Conservation (phyloP, 352 stramenopile genomes). For the Phytophthora pisi region DNA sequence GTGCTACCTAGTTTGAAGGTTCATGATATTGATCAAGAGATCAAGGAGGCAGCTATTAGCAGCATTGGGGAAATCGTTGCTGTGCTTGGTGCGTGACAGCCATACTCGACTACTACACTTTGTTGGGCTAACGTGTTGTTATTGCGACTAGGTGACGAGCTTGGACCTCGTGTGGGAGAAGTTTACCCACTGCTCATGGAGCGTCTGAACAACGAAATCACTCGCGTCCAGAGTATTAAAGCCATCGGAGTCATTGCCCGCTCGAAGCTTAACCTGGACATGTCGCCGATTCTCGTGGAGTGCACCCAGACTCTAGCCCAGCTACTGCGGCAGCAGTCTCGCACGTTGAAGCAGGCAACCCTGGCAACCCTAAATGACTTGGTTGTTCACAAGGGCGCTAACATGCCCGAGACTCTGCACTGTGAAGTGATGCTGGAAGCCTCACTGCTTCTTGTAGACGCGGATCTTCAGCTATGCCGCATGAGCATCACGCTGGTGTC, state of each 20-base stretch:
- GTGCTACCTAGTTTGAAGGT: slow-evolving; percentile 95
- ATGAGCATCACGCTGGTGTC: slow-evolving; percentile 91
- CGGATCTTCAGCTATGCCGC: slow-evolving; percentile 97
- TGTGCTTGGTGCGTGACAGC: slow-evolving; percentile 49
- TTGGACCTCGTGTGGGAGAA: slow-evolving; percentile 77
- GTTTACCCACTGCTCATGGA: slow-evolving; percentile 95
- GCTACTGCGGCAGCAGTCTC: slow-evolving; percentile 95
- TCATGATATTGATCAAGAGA: slow-evolving; percentile 98
- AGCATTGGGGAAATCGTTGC: slow-evolving; percentile 92
- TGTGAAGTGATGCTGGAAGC: slow-evolving; percentile 91
- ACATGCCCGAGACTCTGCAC: slow-evolving; percentile 83
- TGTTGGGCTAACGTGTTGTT: slow-evolving; percentile 11
- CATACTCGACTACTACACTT: not conserved
- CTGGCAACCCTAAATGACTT: slow-evolving; percentile 93
- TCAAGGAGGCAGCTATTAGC: slow-evolving; percentile 97
- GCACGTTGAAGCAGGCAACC: slow-evolving; percentile 94
- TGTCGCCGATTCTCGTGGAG: slow-evolving; percentile 92
- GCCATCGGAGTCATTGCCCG: slow-evolving; percentile 91
- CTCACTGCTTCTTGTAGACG: slow-evolving; percentile 92
- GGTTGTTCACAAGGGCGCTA: slow-evolving; percentile 76
- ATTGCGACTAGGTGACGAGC: slow-evolving; percentile 65
- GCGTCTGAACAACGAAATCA: slow-evolving; percentile 98
- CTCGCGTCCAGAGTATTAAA: slow-evolving; percentile 96
- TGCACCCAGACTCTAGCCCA: slow-evolving; percentile 87
- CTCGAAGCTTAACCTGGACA: slow-evolving; percentile 88